Evolutionary conservation across 768 basidiomycete species (phyloP), one percentile per base, ranked within the genome.

Genomic region (Suillus hirtellus): DNA sequence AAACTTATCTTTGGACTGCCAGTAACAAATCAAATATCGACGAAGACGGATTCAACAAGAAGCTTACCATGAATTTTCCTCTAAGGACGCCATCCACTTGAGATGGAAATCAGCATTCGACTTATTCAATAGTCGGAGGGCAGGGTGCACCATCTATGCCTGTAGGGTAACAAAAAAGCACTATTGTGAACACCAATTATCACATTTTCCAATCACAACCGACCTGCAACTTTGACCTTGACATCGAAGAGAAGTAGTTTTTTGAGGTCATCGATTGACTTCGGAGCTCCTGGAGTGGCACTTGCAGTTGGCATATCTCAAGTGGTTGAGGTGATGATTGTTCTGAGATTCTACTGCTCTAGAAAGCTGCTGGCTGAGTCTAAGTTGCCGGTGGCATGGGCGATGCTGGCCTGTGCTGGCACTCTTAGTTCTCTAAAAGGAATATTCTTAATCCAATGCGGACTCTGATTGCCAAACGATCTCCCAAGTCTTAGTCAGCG

Each of bases 151-250:
- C 92, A 72, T 93, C 92, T 61, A 93, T 81, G 17, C 85, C 84
- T 85, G 66, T 21, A 47, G 5, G 27, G 60, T 31, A 31, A 31
- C 4, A 56, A 50, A 46, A 66, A 27, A 2, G 27, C 3, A 27
- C 27, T 27, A 31, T 8, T n/a, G 59, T n/a, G 59, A 50, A 64
- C 52, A 46, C 21, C 21, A 46, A 38, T 47, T 47, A 59, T 62
- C 42, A 58, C 0, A 42, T 17, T 11, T 27, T 40, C 21, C 17
- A 35, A 63, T 42, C 37, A 17, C 55, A 31, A 76, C 86, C 65
- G 59, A 93, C 95, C 95, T 60, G 94, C 96, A 37, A 98, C 92
- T 78, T 97, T 96, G 70, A 98, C 87, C 77, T 96, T 97, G 71
- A 77, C 84, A 73, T 96, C 93, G 69, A 82, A 3, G 42, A 68